Conservation (phyloP, 345 rosid genomes). For the Gossypium sturtianum region DNA sequence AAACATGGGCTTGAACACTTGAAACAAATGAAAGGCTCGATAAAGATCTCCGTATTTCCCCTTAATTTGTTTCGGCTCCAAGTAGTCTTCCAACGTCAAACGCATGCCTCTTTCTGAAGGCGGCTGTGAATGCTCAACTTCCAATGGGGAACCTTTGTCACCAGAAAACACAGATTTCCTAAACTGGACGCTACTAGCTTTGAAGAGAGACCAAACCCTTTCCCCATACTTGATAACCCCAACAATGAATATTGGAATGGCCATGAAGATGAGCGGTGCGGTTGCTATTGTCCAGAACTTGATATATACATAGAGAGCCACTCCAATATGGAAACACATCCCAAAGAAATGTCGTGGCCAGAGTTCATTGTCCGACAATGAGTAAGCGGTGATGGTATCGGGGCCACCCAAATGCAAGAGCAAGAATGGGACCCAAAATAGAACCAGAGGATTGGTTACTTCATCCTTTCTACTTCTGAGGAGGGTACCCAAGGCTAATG, state of each 20-base stretch:
- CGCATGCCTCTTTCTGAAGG: background rate
- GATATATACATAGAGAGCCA: background rate
- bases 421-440: background rate
- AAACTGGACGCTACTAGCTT: background rate
- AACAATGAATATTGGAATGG: background rate
- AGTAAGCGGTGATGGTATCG: background rate
- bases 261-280: background rate
- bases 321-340: background rate
- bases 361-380: background rate
- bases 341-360: background rate
- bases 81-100: background rate
- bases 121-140: background rate
- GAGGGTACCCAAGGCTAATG: background rate
- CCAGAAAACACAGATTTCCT: background rate
- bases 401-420: background rate
- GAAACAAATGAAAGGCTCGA: background rate
- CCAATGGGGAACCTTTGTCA: background rate
- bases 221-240: conserved; percentile 1
- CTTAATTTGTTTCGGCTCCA: background rate
- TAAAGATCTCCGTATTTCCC: background rate
- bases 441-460: background rate
- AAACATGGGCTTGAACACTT: background rate
- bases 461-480: background rate
- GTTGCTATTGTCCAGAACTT: background rate
- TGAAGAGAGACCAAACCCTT: background rate